Evolutionary conservation across 192 early-diverging fungal genomes (phyloP).

Genomic region (Rhizoclosmatium sp.): DNA sequence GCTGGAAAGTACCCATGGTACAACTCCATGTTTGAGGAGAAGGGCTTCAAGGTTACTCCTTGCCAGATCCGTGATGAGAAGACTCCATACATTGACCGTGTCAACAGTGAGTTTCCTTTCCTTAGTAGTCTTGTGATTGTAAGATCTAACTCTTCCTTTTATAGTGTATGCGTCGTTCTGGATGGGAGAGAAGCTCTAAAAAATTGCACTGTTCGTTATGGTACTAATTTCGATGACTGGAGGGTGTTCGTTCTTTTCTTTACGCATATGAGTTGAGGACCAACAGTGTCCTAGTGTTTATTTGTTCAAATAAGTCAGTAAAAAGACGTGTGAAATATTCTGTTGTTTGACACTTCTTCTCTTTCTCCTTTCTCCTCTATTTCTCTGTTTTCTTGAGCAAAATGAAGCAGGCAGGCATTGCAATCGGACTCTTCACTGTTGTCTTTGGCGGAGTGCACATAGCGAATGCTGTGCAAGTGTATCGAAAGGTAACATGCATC

Average conservation of each 20-base stretch:
- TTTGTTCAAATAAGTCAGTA: too few species aligned
- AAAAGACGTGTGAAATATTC: too few species aligned
- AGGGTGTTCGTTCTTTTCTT: too few species aligned
- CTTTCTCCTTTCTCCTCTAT: too few species aligned
- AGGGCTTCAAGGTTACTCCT: slow-evolving; percentile 73
- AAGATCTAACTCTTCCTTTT: not conserved
- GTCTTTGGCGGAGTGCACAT: slow-evolving; percentile 8
- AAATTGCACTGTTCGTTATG: too few species aligned
- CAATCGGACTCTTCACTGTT: slow-evolving; percentile 5
- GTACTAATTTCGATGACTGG: too few species aligned
- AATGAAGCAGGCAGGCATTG: not conserved
- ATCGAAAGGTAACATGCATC: not conserved
- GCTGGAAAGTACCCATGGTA: slow-evolving; percentile 87
- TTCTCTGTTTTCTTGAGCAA: too few species aligned
- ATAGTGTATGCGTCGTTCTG: slow-evolving; percentile 38
- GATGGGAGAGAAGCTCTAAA: slow-evolving; percentile 32
- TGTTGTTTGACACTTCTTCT: too few species aligned
- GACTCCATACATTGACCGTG: slow-evolving; percentile 74
- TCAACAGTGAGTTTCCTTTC: slow-evolving; percentile 82
- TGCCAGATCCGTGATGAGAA: slow-evolving; percentile 74
- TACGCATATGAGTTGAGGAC: too few species aligned
- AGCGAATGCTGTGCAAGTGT: slow-evolving; percentile 23
- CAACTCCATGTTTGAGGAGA: slow-evolving; percentile 72
- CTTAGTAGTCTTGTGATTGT: slow-evolving; percentile 5
- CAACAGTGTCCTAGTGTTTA: too few species aligned